These are phyloP conservation scores for Gossypioides kirkii DNA, from an alignment of 345 rosid species.

Conservation along the genomic window DNA sequence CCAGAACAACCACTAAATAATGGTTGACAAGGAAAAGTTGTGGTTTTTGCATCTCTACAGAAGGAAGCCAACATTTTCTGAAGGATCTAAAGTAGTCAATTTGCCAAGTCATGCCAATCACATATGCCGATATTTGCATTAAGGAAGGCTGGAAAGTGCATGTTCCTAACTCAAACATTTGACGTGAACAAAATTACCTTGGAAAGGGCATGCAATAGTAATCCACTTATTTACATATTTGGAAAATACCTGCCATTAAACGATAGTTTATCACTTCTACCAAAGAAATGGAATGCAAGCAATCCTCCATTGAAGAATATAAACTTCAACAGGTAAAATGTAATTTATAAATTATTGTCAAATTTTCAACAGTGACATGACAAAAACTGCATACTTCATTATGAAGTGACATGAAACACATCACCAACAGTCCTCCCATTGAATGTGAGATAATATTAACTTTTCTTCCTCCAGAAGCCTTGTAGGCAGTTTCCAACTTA, in stretches of 20 bases:
- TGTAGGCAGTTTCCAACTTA: constrained; percentile 69
- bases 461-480: constrained; percentile 67
- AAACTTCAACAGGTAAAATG: not conserved
- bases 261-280: constrained; percentile 8
- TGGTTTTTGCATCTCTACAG: not conserved
- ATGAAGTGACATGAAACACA: constrained; percentile 69
- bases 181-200: constrained; percentile 42
- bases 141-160: not conserved
- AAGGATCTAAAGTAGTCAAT: not conserved
- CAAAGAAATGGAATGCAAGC: constrained; percentile 1
- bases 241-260: constrained; percentile 57
- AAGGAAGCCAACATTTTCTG: not conserved
- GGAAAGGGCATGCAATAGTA: constrained; percentile 83
- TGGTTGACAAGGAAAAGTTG: not conserved
- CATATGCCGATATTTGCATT: not conserved
- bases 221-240: constrained; percentile 83
- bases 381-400: constrained; percentile 45
- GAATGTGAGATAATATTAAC: constrained; percentile 78
- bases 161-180: not conserved
- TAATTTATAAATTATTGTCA: constrained; percentile 9
- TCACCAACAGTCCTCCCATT: constrained; percentile 79
- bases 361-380: constrained; percentile 10
- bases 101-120: not conserved
- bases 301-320: not conserved
- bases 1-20: not conserved